Conservation (phyloP, 345 rosid species). For the Salix viminalis region DNA sequence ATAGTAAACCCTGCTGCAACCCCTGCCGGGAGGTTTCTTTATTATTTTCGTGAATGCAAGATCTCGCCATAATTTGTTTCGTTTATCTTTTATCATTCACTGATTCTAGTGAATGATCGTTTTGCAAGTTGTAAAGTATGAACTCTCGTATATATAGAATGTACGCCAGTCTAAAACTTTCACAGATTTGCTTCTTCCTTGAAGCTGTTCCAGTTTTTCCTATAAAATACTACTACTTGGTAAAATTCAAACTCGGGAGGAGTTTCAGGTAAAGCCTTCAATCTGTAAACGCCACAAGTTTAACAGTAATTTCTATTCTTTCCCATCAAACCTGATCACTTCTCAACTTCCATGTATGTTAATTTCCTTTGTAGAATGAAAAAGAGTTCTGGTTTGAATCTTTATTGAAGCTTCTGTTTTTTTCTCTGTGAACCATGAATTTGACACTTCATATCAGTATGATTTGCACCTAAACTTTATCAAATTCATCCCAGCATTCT, state of each 20-base stretch:
- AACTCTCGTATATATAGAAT: neutral
- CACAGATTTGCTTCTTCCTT: neutral
- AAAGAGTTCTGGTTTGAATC: neutral
- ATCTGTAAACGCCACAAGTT: neutral
- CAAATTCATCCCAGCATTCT: neutral
- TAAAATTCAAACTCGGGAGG: neutral
- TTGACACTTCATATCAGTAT: neutral
- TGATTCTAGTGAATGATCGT: neutral
- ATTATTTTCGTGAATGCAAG: neutral
- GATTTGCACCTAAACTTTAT: neutral
- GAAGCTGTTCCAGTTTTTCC: neutral
- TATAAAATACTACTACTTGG: too few relatives aligned
- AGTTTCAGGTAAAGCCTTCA: too few relatives aligned
- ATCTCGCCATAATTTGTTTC: neutral
- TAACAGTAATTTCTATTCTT: neutral
- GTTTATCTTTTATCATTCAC: neutral
- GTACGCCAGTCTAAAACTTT: neutral
- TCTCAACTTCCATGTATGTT: neutral
- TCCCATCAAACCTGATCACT: neutral
- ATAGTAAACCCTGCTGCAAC: conserved; percentile 94
- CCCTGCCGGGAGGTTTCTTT: conserved; percentile 53
- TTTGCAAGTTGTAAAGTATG: neutral
- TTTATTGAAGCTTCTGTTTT: neutral
- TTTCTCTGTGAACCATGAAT: neutral
- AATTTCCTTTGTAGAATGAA: neutral